Evolutionary conservation across 208 protist species (phyloP).

Genomic region (Leishmania gerbilli): DNA sequence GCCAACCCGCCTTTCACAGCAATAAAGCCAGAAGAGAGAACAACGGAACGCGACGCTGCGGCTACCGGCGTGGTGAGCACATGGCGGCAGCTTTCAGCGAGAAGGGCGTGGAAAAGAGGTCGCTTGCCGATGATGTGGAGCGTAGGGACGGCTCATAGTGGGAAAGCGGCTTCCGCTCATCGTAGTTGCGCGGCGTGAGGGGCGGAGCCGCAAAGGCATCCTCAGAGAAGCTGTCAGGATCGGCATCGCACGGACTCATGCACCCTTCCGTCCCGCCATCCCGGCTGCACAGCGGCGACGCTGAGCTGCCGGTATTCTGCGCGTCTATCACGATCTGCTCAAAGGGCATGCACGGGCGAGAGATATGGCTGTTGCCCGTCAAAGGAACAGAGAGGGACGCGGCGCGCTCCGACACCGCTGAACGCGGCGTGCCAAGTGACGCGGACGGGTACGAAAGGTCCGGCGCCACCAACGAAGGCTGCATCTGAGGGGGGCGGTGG

Average conservation of each 20-base stretch:
- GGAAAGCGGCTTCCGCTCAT: constrained; percentile 10
- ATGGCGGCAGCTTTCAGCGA: constrained; percentile 5
- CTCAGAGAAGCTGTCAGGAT: not conserved
- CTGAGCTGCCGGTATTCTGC: constrained; percentile 16
- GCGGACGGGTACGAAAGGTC: not conserved
- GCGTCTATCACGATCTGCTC: constrained; percentile 21
- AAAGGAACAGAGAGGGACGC: constrained; percentile 6
- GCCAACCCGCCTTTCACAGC: not conserved
- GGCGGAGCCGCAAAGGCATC: constrained; percentile 7
- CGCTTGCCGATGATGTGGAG: constrained; percentile 23
- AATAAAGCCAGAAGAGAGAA: not conserved
- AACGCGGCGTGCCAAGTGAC: not conserved
- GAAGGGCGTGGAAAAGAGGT: constrained; percentile 21
- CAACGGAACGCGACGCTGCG: not conserved
- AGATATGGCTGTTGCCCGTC: not conserved
- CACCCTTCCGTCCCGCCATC: constrained; percentile 13
- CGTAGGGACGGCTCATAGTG: constrained; percentile 16
- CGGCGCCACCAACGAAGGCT: not conserved
- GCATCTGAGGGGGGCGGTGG: not conserved
- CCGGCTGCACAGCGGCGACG: constrained; percentile 2
- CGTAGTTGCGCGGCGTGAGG: constrained; percentile 32
- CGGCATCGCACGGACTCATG: constrained; percentile 8
- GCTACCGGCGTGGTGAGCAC: constrained; percentile 4
- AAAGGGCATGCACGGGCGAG: constrained; percentile 6
- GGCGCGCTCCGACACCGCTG: not conserved